Base-by-base conservation (phyloP, 1,139 yeast species). In the Nadsonia commutata region DNA sequence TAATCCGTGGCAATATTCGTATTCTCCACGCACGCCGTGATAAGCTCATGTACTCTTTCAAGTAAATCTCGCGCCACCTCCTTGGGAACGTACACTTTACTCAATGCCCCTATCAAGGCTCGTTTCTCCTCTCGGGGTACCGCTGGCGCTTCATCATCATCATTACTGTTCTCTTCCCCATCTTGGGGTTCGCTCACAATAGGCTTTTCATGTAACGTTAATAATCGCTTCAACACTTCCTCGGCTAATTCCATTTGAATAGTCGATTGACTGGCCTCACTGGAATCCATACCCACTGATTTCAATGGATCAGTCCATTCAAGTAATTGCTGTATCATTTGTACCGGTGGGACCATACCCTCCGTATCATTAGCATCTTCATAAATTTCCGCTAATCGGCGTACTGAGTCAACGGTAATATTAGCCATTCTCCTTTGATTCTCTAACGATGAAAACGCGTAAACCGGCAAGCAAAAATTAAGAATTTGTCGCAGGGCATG, bases 381-480 rank as follows among this genome's bases (percentile, higher is more conserved):
- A 52, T 67, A 70, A 13, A 64, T 64, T 36, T 59, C 59, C 47
- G 70, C 71, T 47, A 82, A 60, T 51, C 93, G 67, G 45, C 69
- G 66, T 38, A 85, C 60, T 6, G 83, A 75, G 57, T 81, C 93
- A 2, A 80, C 78, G 18, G 78, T 77, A 17, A 80, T 70, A 19
- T 74, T 65, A 5, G 80, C 73, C 56, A 88, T 65, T 48, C 79
- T 69, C 41, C 70, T 69, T 58, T 86, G 96, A 59, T 86, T 95
- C 21, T 66, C 67, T 1, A 71, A 65, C 51, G 81, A 88, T 37
- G 95, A 82, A 56, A 76, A 83, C 31, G 94, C 80, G 57, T 84
- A 86, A 1, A 84, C 95, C 0, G 97, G 97, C 36, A 90, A 70
- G 56, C 95, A 86, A 57, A 84, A 86, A 9, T 94, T 77, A 47